phyloP scores from a whole-genome alignment of 768 basidiomycete genomes.

The Rhodotorula diobovata region DNA sequence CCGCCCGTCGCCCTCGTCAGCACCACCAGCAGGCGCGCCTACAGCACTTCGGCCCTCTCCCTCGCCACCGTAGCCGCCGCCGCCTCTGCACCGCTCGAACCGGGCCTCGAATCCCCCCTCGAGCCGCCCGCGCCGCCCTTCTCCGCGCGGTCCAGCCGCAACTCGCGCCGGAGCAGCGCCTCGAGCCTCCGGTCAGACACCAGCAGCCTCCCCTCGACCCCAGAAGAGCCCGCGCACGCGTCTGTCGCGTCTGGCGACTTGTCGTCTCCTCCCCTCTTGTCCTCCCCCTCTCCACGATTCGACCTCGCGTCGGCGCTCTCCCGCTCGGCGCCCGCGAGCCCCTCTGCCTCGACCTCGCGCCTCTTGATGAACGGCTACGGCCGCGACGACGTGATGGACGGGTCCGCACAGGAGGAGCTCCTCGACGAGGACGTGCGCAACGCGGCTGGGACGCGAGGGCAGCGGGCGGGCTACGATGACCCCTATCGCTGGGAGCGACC shows the following conservation, averaged over 20 bases:
- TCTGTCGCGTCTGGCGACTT: not conserved
- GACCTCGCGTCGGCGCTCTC: not conserved
- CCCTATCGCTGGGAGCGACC: conserved; percentile 36
- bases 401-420: conserved; percentile 28
- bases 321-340: not conserved
- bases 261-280: not conserved
- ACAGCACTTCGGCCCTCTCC: not conserved
- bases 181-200: not conserved
- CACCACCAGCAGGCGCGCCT: not conserved
- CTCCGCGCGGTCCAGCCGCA: not conserved
- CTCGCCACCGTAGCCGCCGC: not conserved
- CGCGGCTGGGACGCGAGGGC: not conserved
- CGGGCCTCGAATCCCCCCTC: conserved; percentile 6
- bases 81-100: not conserved
- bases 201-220: not conserved
- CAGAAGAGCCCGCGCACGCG: not conserved
- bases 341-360: not conserved
- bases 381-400: conserved; percentile 9
- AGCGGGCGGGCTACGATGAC: conserved; percentile 1
- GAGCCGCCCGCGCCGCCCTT: conserved; percentile 20
- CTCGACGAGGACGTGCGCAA: conserved; percentile 7
- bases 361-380: not conserved
- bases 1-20: too few species aligned
- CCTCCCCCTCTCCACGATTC: not conserved
- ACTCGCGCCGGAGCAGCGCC: not conserved